These are phyloP conservation scores for Russula virescens DNA, from an alignment of 768 basidiomycete genomes.

Conservation along the genomic window DNA sequence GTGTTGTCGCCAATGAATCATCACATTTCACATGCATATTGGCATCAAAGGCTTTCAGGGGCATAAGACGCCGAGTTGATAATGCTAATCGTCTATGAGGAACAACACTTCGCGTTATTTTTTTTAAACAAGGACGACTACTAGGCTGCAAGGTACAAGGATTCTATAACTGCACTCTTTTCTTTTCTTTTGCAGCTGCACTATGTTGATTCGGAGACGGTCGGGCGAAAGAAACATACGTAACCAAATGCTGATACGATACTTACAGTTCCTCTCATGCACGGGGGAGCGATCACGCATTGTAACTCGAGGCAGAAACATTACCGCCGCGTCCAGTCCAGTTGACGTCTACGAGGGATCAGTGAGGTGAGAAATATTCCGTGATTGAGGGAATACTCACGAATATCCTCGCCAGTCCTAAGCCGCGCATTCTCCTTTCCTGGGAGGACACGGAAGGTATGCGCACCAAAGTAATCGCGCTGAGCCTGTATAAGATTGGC, in stretches of 20 bases:
- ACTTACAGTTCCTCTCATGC: background rate
- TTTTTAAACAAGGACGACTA: constrained; percentile 4
- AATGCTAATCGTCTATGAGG: background rate
- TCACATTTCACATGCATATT: no score
- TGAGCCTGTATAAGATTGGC: constrained; percentile 95
- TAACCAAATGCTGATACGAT: background rate
- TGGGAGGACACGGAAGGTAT: constrained; percentile 92
- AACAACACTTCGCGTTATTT: background rate
- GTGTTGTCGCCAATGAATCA: no score
- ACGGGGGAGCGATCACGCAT: constrained; percentile 39
- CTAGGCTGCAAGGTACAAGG: constrained; percentile 5
- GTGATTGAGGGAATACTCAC: constrained; percentile 44
- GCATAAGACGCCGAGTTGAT: background rate
- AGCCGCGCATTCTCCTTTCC: constrained; percentile 86
- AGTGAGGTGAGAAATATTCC: constrained; percentile 11
- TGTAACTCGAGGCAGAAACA: constrained; percentile 86
- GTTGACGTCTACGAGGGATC: constrained; percentile 69
- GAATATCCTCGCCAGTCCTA: constrained; percentile 79
- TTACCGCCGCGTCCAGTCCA: constrained; percentile 98
- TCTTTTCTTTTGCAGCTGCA: background rate
- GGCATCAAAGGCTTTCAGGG: background rate
- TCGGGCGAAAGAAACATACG: background rate
- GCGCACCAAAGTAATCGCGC: constrained; percentile 99
- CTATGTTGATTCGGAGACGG: background rate
- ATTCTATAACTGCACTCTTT: constrained; percentile 8